Conservation (phyloP, 2,329 filamentous ascomycete species). For the Pezizomycotina sp. region DNA sequence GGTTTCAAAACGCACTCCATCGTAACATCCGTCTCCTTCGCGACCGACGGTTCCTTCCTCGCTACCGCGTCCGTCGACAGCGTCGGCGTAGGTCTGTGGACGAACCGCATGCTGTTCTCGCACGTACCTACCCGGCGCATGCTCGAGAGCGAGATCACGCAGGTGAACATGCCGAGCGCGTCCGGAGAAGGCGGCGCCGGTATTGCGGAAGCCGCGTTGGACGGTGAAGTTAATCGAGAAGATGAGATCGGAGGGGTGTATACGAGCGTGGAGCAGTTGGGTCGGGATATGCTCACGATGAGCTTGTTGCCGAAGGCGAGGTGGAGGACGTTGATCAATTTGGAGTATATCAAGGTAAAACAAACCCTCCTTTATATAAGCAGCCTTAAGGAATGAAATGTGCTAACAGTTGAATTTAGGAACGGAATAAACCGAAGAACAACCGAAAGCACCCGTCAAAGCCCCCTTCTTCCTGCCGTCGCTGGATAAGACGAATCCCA, state of each 20-base stretch:
- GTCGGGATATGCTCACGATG: slow-evolving; percentile 66
- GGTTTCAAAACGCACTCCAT: slow-evolving; percentile 63
- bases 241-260: slow-evolving; percentile 40
- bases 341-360: slow-evolving; percentile 64
- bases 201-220: slow-evolving; percentile 58
- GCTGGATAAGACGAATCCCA: slow-evolving; percentile 31
- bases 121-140: slow-evolving; percentile 77
- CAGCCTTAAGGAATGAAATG: slow-evolving; percentile 1
- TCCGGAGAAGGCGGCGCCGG: slow-evolving; percentile 69
- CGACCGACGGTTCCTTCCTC: slow-evolving; percentile 79
- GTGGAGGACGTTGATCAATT: slow-evolving; percentile 86
- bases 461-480: slow-evolving; percentile 89
- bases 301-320: slow-evolving; percentile 75
- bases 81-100: slow-evolving; percentile 83
- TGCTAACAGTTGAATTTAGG: slow-evolving; percentile 32
- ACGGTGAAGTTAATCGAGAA: slow-evolving; percentile 32
- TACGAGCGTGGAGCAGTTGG: slow-evolving; percentile 57
- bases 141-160: slow-evolving; percentile 53
- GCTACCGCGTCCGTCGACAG: slow-evolving; percentile 69
- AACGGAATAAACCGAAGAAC: slow-evolving; percentile 86
- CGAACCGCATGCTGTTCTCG: slow-evolving; percentile 77
- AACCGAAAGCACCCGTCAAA: slow-evolving; percentile 80
- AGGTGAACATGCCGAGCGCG: slow-evolving; percentile 51
- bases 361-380: slow-evolving; percentile 3
- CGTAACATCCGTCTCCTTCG: slow-evolving; percentile 76